These are phyloP conservation scores for Arachis stenosperma DNA, from an alignment of 306 rosid species.

Conservation along the genomic window DNA sequence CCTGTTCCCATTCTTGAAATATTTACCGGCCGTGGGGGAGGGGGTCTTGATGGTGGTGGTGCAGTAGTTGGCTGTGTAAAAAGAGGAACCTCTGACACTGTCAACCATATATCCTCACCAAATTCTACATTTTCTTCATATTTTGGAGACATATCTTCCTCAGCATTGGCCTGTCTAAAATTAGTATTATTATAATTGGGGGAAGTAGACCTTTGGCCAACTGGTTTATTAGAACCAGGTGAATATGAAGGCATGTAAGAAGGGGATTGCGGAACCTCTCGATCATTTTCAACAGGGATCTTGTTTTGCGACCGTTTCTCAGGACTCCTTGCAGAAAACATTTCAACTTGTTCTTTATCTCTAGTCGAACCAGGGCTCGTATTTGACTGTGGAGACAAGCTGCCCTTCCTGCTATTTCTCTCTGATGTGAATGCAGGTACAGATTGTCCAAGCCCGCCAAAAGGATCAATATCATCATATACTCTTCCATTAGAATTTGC, in stretches of 20 bases:
- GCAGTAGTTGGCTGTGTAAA: slow-evolving; percentile 90
- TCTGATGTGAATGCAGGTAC: slow-evolving; percentile 77
- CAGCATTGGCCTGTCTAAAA: slow-evolving; percentile 54
- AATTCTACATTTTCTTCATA: slow-evolving; percentile 68
- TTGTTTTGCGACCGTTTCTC: slow-evolving; percentile 64
- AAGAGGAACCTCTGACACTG: slow-evolving; percentile 93
- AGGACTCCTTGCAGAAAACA: slow-evolving; percentile 59
- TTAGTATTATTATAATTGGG: slow-evolving; percentile 54
- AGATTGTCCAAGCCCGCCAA: slow-evolving; percentile 83
- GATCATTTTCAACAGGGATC: slow-evolving; percentile 53
- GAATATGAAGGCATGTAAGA: slow-evolving; percentile 70
- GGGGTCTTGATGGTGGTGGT: slow-evolving; percentile 99
- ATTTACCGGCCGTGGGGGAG: slow-evolving; percentile 90
- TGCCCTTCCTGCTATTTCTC: slow-evolving; percentile 62
- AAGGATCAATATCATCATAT: slow-evolving; percentile 80
- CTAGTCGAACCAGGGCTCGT: slow-evolving; percentile 50
- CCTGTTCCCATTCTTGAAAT: slow-evolving; percentile 60
- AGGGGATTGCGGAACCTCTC: slow-evolving; percentile 59
- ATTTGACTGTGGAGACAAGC: slow-evolving; percentile 58
- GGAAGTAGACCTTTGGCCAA: slow-evolving; percentile 67
- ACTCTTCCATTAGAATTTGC: slow-evolving; percentile 61
- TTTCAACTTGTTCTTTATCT: slow-evolving; percentile 59
- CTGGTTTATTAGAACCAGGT: slow-evolving; percentile 59
- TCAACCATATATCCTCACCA: slow-evolving; percentile 79
- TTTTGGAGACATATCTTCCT: slow-evolving; percentile 62